Evolutionary conservation across 768 basidiomycete species (phyloP).

Genomic region (Calocybe gangraenosa): DNA sequence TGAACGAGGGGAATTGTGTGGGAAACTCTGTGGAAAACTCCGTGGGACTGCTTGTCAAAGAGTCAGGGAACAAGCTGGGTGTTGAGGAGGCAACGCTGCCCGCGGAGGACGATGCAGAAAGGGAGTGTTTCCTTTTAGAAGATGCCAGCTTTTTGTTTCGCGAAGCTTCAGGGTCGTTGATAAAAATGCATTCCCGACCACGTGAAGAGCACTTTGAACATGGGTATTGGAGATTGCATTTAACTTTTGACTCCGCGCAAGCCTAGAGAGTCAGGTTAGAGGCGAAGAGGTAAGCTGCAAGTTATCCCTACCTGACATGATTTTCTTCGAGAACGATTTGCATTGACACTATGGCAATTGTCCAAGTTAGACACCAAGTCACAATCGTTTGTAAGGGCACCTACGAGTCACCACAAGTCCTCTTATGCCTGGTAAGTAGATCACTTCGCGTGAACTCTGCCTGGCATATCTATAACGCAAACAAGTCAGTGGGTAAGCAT

Average conservation of each 20-base stretch:
- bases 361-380: slow-evolving; percentile 3
- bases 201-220: slow-evolving; percentile 63
- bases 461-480: slow-evolving; percentile 47
- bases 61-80: slow-evolving; percentile 9
- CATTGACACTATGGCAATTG: slow-evolving; percentile 28
- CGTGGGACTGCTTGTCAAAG: slow-evolving; percentile 10
- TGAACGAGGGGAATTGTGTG: slow-evolving; percentile 7
- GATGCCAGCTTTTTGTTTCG: slow-evolving; percentile 33
- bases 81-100: slow-evolving; percentile 23
- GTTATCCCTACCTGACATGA: slow-evolving; percentile 48
- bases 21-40: slow-evolving; percentile 12
- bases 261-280: slow-evolving; percentile 28
- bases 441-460: slow-evolving; percentile 74
- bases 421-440: slow-evolving; percentile 66
- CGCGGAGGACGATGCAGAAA: slow-evolving; percentile 28
- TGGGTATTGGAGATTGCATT: slow-evolving; percentile 65
- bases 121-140: slow-evolving; percentile 22
- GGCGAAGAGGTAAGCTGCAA: neutral
- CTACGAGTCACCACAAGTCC: slow-evolving; percentile 67
- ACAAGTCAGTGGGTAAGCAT: slow-evolving; percentile 7
- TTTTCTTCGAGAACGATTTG: slow-evolving; percentile 58
- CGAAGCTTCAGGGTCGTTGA: slow-evolving; percentile 42
- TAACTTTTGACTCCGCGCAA: slow-evolving; percentile 74
- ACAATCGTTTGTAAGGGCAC: slow-evolving; percentile 23
- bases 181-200: slow-evolving; percentile 62